Evolutionary conservation across 2,329 filamentous ascomycete species (phyloP), one percentile per base, ranked within the genome.

Genomic region (Xylariaceae sp.): DNA sequence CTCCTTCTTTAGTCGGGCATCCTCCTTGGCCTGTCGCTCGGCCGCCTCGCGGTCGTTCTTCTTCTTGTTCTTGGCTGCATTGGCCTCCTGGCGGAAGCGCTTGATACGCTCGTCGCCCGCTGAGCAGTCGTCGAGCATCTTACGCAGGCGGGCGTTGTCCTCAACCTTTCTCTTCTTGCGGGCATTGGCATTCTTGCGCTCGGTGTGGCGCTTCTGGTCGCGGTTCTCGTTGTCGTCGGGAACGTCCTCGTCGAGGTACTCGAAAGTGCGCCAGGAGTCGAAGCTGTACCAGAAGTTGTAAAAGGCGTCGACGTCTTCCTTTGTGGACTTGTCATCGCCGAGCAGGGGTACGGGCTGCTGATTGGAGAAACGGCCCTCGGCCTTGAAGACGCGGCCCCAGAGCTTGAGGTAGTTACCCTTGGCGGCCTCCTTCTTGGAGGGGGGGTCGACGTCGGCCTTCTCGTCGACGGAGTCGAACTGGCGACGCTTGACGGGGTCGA

Each of bases 221-320:
- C 94, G 91, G 78, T 91, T 96, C 77, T 97, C 94, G 71, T 94
- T 96, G 78, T 99, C 94, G 66, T 99, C 94, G 38, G 94, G 94
- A 30, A 99, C 92, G 68, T 99, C 94, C 77, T 99, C 94, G 67
- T 99, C 94, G 52, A 95, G 87, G 73, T 99, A 99, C 75, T 99
- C 94, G 65, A 99, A 99, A 2, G 88, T 85, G 54, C 94, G 82
- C 94, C 94, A 99, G 71, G 87, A 94, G 80, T 99, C 94, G 64
- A 99, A 95, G 80, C 92, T 95, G 80, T 97, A 99, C 86, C 89
- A 99, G 79, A 97, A 99, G 81, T 99, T 96, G 82, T 99, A 99
- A 73, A 99, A 99, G 47, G 78, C 77, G 67, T 97, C 91, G 42
- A 99, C 94, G 9, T 96, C 86, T 66, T 95, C 89, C 73, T 91